phyloP scores from a whole-genome alignment of 176 grass and related monocot genomes.

The Leersia perrieri region DNA sequence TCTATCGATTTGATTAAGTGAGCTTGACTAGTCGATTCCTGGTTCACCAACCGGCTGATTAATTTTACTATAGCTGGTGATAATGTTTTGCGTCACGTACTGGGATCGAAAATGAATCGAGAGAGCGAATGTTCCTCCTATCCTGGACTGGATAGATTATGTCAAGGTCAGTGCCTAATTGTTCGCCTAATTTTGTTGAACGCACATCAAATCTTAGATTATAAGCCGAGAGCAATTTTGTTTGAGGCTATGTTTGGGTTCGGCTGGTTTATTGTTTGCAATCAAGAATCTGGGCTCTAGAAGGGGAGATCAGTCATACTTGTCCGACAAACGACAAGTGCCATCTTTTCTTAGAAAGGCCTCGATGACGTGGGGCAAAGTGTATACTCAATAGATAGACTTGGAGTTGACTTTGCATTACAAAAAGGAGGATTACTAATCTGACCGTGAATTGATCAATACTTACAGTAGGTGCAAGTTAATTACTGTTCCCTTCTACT shows the following conservation, averaged over 20 bases:
- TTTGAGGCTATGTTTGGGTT: neutral
- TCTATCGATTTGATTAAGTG: neutral
- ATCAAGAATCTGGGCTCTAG: neutral
- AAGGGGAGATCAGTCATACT: neutral
- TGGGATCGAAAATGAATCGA: neutral
- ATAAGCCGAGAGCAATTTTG: neutral
- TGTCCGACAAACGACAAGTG: constrained; percentile 30
- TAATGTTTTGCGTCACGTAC: neutral
- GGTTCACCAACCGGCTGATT: neutral
- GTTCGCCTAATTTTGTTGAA: neutral
- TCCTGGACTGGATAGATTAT: neutral
- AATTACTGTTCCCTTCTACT: no score
- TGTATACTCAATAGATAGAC: constrained; percentile 8
- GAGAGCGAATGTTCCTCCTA: neutral
- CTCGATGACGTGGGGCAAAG: neutral
- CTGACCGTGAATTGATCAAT: neutral
- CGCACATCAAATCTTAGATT: neutral
- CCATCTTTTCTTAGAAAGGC: constrained; percentile 7
- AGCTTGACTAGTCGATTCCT: constrained; percentile 13
- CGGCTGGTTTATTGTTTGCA: neutral
- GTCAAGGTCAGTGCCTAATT: neutral
- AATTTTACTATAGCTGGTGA: neutral
- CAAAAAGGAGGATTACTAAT: neutral
- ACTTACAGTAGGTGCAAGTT: neutral
- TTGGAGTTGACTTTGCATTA: constrained; percentile 3